These are phyloP conservation scores for Kodamaea anthophila DNA, from an alignment of 1,139 yeast genomes.

Conservation along the genomic window DNA sequence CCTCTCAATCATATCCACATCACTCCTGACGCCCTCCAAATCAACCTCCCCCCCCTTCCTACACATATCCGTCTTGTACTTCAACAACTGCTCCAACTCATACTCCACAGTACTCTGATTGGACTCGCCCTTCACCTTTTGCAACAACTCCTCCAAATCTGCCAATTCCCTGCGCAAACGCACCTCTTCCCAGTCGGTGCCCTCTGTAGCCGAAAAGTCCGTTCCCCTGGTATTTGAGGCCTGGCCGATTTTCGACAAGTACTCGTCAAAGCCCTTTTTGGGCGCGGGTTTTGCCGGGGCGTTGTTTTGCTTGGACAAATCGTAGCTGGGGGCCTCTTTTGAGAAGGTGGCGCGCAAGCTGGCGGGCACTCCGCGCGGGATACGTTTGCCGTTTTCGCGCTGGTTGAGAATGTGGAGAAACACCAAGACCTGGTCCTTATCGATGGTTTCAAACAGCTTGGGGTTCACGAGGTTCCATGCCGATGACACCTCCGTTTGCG, in stretches of 20 bases:
- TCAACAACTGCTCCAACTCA: conserved; percentile 77
- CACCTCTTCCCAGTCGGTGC: conserved; percentile 84
- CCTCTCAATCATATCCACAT: conserved; percentile 56
- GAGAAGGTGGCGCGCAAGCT: conserved; percentile 87
- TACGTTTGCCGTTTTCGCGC: conserved; percentile 77
- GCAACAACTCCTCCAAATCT: conserved; percentile 61
- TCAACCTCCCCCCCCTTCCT: conserved; percentile 16
- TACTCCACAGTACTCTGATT: conserved; percentile 40
- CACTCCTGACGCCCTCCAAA: conserved; percentile 43
- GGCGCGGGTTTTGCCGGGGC: conserved; percentile 37
- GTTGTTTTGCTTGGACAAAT: conserved; percentile 27
- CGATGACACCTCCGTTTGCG: conserved; percentile 78
- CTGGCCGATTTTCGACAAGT: conserved; percentile 40
- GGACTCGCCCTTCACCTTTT: conserved; percentile 43
- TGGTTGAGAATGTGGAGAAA: conserved; percentile 88
- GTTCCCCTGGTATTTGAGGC: conserved; percentile 55
- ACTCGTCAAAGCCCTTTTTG: conserved; percentile 33
- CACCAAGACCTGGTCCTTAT: conserved; percentile 86
- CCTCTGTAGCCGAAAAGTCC: conserved; percentile 67
- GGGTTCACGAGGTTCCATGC: conserved; percentile 98
- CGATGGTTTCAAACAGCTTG: conserved; percentile 77
- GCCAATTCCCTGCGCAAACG: conserved; percentile 73
- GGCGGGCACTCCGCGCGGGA: conserved; percentile 94
- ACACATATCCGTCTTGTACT: conserved; percentile 42
- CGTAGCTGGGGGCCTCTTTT: conserved; percentile 77